Percentiles rank a stretch among this genome's conserved stretches.
Evolutionary conservation across 2,329 filamentous ascomycete species (phyloP).

Genomic region (Cadophora malorum): DNA sequence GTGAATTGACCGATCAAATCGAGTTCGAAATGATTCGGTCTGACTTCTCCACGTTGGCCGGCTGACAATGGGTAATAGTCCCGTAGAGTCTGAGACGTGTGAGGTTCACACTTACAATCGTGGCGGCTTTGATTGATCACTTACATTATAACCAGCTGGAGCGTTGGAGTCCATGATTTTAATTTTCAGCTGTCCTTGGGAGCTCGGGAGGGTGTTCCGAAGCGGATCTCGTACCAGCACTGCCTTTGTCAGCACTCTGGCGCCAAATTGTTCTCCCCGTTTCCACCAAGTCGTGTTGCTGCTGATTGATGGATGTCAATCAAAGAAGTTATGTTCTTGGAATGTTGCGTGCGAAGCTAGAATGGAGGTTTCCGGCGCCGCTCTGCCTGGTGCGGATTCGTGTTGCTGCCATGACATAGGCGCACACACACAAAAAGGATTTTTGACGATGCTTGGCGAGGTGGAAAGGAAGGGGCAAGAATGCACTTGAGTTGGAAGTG

Average conservation of each 20-base stretch:
- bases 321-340: neutral
- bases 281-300: neutral
- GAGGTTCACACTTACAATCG: neutral
- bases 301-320: neutral
- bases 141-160: neutral
- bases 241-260: neutral
- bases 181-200: neutral
- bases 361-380: neutral
- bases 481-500: too few species aligned
- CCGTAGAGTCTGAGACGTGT: neutral
- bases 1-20: neutral
- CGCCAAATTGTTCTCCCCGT: neutral
- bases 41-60: neutral
- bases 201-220: neutral
- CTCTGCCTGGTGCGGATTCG: neutral
- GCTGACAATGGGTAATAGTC: neutral
- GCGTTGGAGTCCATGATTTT: neutral
- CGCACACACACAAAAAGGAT: neutral
- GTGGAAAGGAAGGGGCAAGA: neutral
- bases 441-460: neutral
- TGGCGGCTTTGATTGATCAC: neutral
- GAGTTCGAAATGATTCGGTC: neutral
- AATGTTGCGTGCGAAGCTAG: neutral
- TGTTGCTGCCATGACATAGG: neutral
- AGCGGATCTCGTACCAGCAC: neutral